Evolutionary conservation across 2,329 filamentous ascomycete genomes (phyloP), one percentile per base, ranked within the genome.

Genomic region (Cladosporium sp.): DNA sequence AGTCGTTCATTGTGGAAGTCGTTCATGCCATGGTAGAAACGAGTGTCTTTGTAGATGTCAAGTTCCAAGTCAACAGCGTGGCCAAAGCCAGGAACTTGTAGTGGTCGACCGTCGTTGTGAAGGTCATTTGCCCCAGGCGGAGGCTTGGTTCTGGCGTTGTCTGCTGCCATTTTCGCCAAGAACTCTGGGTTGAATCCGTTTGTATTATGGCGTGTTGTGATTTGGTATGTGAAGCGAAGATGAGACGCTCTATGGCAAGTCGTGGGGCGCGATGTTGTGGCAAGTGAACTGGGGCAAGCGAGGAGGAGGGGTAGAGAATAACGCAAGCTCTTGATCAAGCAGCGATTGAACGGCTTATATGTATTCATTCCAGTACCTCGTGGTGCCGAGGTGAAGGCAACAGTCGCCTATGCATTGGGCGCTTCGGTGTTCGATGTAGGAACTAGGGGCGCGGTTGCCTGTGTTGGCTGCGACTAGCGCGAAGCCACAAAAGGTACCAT

Each of bases 11-110:
- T 68, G 34, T 15, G 68, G 59, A 66, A 73, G 55, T 73, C 70
- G 5, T 51, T 55, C 10, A 74, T 65, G 21, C 72, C 73, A 52
- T 74, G 71, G 0, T 66, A 59, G 38, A 72, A 73, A 11, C 18
- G 18, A 0, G 12, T 3, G 8, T 21, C 2, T 47, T 7, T 47
- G 2, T 1, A 21, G 4, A 0, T 47, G n/a, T 47, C 41, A 7
- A 47, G 41, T 12, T 47, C 41, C 0, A 21, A 47, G 15, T 55
- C n/a, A 8, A 55, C 52, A 3, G 28, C 18, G 28, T 2, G 11
- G 5, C 52, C 47, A 21, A 61, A 36, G 47, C 64, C 64, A 32
- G 64, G 64, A 4, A 66, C 64, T 32, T 62, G 4, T 2, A 66
- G 15, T 3, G 36, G 58, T 1, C 26, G 18, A 8, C 32, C 47